Conservation (phyloP, 2,329 filamentous ascomycete genomes). For the Pseudocercospora fuligena region DNA sequence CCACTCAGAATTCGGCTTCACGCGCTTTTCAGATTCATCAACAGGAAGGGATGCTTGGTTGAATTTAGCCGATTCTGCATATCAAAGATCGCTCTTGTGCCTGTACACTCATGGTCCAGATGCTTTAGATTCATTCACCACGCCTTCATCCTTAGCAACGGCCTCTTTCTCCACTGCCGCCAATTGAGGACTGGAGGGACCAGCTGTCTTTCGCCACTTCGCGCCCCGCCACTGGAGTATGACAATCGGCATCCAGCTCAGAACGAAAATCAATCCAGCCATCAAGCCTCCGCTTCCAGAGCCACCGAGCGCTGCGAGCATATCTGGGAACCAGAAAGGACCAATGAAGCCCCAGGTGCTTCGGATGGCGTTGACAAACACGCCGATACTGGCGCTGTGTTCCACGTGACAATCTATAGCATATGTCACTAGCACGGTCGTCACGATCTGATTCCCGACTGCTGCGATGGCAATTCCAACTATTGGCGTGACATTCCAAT, state of each 20-base stretch:
- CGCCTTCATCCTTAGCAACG: constrained; percentile 5
- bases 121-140: not conserved
- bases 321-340: constrained; percentile 43
- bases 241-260: constrained; percentile 34
- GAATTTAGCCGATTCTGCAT: too few species aligned
- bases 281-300: constrained; percentile 45
- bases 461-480: constrained; percentile 52
- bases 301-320: constrained; percentile 45
- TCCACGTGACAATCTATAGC: constrained; percentile 62
- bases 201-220: constrained; percentile 21
- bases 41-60: too few species aligned
- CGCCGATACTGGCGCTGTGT: constrained; percentile 60
- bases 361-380: constrained; percentile 63
- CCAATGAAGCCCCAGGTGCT: constrained; percentile 60
- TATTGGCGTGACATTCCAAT: constrained; percentile 63
- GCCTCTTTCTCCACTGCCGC: constrained; percentile 3
- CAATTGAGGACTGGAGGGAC: constrained; percentile 7
- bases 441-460: constrained; percentile 65
- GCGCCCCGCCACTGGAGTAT: constrained; percentile 33
- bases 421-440: constrained; percentile 65
- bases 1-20: too few species aligned
- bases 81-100: too few species aligned
- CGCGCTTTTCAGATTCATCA: too few species aligned
- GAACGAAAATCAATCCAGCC: constrained; percentile 40
- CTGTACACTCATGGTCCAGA: not conserved